Conservation (phyloP, 805 yeast species). For the Gaillardinia entomophila region DNA sequence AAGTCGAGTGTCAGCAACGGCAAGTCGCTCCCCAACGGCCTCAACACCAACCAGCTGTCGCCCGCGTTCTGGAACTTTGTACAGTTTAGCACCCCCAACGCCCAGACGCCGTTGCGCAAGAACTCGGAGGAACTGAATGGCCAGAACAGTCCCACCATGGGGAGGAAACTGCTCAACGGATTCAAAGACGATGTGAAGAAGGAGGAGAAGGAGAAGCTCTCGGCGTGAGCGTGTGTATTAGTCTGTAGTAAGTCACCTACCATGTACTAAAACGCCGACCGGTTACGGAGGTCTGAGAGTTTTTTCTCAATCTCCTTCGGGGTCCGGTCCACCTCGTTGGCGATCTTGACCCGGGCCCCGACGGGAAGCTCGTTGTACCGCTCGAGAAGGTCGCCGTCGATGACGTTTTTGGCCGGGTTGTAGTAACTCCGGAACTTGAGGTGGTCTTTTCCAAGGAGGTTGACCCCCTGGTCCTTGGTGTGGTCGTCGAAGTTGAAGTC, state of each 20-base stretch:
- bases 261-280: constrained; percentile 33
- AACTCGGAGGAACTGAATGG: constrained; percentile 33
- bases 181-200: constrained; percentile 3
- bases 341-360: constrained; percentile 30
- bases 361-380: constrained; percentile 34
- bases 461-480: constrained; percentile 15
- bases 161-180: constrained; percentile 12
- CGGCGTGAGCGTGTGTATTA: too few relatives aligned
- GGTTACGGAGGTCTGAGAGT: constrained; percentile 46
- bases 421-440: constrained; percentile 69
- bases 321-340: constrained; percentile 38
- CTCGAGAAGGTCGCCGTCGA: constrained; percentile 89
- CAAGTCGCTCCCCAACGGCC: constrained; percentile 22
- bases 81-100: constrained; percentile 55
- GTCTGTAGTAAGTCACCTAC: too few relatives aligned
- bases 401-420: constrained; percentile 66
- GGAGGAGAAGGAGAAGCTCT: constrained; percentile 1
- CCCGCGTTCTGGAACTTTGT: constrained; percentile 95
- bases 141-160: constrained; percentile 36
- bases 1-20: constrained; percentile 15
- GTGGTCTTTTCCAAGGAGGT: constrained; percentile 63
- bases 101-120: constrained; percentile 37
- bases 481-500: constrained; percentile 19
- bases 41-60: constrained; percentile 52
- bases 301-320: constrained; percentile 47